Base-by-base conservation (phyloP, 2,329 filamentous ascomycete species). In the Clonostachys rosea region DNA sequence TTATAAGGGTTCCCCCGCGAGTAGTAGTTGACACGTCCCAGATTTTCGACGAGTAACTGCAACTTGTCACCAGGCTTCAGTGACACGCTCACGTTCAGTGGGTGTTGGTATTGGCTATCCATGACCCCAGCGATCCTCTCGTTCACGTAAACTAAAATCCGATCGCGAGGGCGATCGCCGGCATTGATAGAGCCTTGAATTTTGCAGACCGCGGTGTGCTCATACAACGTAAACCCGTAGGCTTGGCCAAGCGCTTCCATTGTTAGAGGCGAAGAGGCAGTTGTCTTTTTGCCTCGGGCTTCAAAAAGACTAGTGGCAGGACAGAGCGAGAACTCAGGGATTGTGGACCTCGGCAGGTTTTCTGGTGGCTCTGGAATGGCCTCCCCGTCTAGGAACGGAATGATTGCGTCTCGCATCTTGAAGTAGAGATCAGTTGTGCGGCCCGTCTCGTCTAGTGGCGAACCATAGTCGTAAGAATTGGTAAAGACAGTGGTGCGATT, bases 381-480 rank as follows among this genome's bases (percentile, higher is more conserved):
- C 9, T 30, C 24, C 3, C 24, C 24, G 24, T 30, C 24, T 10
- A 30, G 24, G 24, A 30, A 30, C 8, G 24, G 24, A 10, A 30
- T 30, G 9, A 30, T 30, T 30, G 24, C 24, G 24, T 10, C 24
- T 3, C 24, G 24, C 24, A 30, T 30, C 3, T 41, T n/a, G 16
- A 13, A n/a, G 40, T 41, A 41, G 14, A 75, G 51, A 11, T 71
- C 64, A 3, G 65, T 74, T 0, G 67, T 65, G 2, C 73, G 63
- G 3, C 75, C 74, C 42, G 65, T 74, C 56, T 78, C 74, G 43
- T 75, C 73, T 8, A 78, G 60, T 2, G 74, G 70, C 1, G 74
- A 62, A 20, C 71, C 73, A 44, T 77, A 77, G 53, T 78, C 74
- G 50, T 77, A 78, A 49, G 69, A 73, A 3, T 70, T 69, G 1